Evolutionary conservation across 23 red algal species (phyloP).

Genomic region (Chondrus crispus): DNA sequence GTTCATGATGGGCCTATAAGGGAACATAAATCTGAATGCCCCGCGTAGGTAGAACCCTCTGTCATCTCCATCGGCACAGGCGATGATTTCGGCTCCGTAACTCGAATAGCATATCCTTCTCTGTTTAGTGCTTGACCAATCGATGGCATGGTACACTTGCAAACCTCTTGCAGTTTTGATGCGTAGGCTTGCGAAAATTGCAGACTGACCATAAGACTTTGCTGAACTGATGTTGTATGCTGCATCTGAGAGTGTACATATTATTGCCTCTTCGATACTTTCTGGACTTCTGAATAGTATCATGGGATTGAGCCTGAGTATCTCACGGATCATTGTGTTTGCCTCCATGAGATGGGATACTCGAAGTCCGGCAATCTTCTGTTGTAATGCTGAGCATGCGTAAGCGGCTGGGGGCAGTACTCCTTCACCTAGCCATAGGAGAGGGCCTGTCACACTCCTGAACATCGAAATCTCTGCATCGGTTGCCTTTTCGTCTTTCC

Average conservation of each 20-base stretch:
- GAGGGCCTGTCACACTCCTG: not conserved
- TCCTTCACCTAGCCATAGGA: not conserved
- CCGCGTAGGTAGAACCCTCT: not conserved
- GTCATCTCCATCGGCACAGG: not conserved
- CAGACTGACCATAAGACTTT: not conserved
- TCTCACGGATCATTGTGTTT: not conserved
- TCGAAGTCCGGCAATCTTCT: not conserved
- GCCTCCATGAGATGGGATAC: not conserved
- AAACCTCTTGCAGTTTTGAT: not conserved
- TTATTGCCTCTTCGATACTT: not conserved
- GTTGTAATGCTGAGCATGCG: not conserved
- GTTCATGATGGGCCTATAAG: not conserved
- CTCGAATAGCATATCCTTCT: not conserved
- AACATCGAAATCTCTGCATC: not conserved
- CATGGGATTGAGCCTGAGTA: not conserved
- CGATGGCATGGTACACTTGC: not conserved
- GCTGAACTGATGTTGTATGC: not conserved
- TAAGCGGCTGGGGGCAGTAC: slow-evolving; percentile 7
- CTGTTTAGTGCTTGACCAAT: not conserved
- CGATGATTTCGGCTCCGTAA: not conserved
- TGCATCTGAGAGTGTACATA: not conserved
- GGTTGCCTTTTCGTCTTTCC: not conserved
- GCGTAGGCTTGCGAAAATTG: not conserved
- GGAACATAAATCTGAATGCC: not conserved
- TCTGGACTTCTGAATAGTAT: not conserved